Evolutionary conservation across 2,329 filamentous ascomycete species (phyloP).

Genomic region (Curvularia sp.): DNA sequence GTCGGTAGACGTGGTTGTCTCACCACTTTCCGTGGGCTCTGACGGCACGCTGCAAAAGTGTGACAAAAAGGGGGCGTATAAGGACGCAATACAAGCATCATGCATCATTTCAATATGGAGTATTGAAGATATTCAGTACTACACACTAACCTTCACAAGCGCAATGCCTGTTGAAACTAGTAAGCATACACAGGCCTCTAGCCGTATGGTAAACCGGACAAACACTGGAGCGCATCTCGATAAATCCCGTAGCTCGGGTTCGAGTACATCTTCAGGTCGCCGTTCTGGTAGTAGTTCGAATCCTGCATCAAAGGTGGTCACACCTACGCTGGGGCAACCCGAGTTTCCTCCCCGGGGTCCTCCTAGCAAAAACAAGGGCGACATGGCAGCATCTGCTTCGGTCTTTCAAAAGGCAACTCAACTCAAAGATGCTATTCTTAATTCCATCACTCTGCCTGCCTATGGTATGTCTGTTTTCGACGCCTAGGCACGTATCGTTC

Average conservation of each 20-base stretch:
- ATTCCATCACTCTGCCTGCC: slow-evolving; percentile 76
- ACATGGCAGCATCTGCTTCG: slow-evolving; percentile 66
- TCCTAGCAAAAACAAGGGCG: slow-evolving; percentile 58
- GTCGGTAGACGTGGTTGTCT: slow-evolving; percentile 71
- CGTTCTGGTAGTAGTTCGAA: slow-evolving; percentile 43
- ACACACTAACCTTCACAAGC: slow-evolving; percentile 76
- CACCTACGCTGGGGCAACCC: slow-evolving; percentile 64
- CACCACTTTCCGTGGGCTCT: slow-evolving; percentile 46
- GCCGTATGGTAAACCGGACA: slow-evolving; percentile 53
- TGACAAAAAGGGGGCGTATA: slow-evolving; percentile 25
- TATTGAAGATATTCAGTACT: slow-evolving; percentile 72
- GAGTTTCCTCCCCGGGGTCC: slow-evolving; percentile 73
- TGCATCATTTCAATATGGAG: slow-evolving; percentile 81
- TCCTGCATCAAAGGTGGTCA: slow-evolving; percentile 51
- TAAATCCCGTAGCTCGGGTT: slow-evolving; percentile 46
- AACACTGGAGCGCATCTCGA: slow-evolving; percentile 42
- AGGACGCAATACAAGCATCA: slow-evolving; percentile 63
- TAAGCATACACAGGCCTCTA: slow-evolving; percentile 35
- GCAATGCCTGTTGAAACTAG: slow-evolving; percentile 44
- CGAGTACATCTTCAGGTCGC: slow-evolving; percentile 51
- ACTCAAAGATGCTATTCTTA: slow-evolving; percentile 79
- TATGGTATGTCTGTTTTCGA: slow-evolving; percentile 53
- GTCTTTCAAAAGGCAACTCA: slow-evolving; percentile 74
- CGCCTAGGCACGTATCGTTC: background rate
- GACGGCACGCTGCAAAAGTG: slow-evolving; percentile 20